Base-by-base conservation (phyloP, 2,329 filamentous ascomycete genomes). In the Clarireedia sp. region DNA sequence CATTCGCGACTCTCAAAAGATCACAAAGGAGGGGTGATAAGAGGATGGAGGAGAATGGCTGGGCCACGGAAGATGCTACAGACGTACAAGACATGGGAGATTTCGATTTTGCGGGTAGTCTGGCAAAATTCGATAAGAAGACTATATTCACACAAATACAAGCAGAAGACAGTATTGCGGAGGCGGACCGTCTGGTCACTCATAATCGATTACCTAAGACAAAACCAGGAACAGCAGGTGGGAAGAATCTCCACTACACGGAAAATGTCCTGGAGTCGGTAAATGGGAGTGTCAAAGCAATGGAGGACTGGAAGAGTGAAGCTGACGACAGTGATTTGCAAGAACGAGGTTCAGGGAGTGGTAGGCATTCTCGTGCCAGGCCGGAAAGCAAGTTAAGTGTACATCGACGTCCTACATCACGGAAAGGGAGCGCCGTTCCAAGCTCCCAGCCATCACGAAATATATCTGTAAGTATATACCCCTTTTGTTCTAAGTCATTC, bases 41-140 rank as follows among this genome's bases (percentile, higher is more conserved):
- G 29, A 57, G 70, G 68, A 68, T 66, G 36, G 73, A 75, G 58
- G 80, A 89, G 44, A 95, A 90, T 68, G 92, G 90, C 3, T 97
- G 92, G 91, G 90, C 89, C 3, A 96, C 92, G 0, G 94, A 96
- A 68, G 92, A 97, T 66, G 91, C 92, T 21, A 96, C 90, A 0
- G 94, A 97, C 68, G 89, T 94, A 21, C 89, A 92, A 71, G 92
- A 95, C 68, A 81, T 94, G 76, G 89, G 88, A 10, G 94, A 97
- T 59, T 97, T 97, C 64, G 92, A 97, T 70, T 97, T 97, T 66
- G 85, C 89, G 64, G 85, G 83, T 54, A 90, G 90, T 62, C 77
- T 97, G 33, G 91, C 89, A 47, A 95, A 96, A 67, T 97, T 97
- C 65, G 91, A 97, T 74, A 97, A 97, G 74, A 83, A 86, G 55